These are phyloP conservation scores for Monilinia aucupariae DNA, from an alignment of 2,329 filamentous ascomycete genomes.

Conservation along the genomic window DNA sequence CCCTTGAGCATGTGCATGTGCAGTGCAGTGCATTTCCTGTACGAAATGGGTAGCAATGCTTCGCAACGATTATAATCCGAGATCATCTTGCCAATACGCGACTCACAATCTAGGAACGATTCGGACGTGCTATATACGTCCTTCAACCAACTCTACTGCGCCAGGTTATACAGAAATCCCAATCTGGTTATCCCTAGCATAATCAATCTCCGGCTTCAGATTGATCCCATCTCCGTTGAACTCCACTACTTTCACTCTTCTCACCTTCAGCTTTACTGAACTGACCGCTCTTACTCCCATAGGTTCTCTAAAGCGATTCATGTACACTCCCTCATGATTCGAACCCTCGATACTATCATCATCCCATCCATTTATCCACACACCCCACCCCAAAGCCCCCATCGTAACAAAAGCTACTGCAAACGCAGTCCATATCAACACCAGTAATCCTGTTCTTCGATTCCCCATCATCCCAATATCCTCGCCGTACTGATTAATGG, in stretches of 20 bases:
- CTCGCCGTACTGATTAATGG: not conserved
- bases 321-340: not conserved
- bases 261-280: not conserved
- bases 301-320: no score
- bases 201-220: not conserved
- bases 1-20: no score
- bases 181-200: not conserved
- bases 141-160: no score
- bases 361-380: not conserved
- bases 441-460: not conserved
- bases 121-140: not conserved
- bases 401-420: not conserved
- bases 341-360: not conserved
- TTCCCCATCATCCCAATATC: not conserved
- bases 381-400: not conserved
- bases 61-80: not conserved
- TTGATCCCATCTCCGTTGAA: no score
- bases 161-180: not conserved
- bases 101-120: not conserved
- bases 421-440: slow-evolving; percentile 5
- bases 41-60: not conserved
- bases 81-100: not conserved
- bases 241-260: not conserved
- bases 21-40: not conserved
- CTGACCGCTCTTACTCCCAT: no score